These are phyloP conservation scores for Bromus sterilis DNA, from an alignment of 176 grass and related monocot genomes.

Conservation along the genomic window DNA sequence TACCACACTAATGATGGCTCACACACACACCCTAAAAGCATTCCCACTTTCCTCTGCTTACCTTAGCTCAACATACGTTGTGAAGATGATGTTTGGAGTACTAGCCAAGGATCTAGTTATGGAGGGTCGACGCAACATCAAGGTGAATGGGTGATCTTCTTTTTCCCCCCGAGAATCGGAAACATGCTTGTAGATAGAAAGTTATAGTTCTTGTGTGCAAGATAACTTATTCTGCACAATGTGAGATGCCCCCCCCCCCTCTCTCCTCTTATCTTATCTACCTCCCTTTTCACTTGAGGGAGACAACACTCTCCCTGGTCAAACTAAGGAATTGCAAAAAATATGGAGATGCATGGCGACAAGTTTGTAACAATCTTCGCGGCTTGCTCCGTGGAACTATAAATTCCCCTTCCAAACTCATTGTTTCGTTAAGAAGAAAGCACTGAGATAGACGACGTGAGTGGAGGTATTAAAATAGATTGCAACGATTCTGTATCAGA, in stretches of 20 bases:
- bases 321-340: too few relatives aligned
- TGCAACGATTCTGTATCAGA: not conserved
- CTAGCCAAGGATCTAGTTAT: not conserved
- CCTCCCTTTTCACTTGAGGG: not conserved
- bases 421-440: too few relatives aligned
- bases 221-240: not conserved
- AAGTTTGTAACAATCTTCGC: not conserved
- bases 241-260: not conserved
- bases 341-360: too few relatives aligned
- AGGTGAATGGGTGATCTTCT: too few relatives aligned
- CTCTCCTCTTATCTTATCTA: not conserved
- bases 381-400: too few relatives aligned
- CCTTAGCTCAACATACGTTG: too few relatives aligned
- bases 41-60: not conserved
- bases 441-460: too few relatives aligned
- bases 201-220: not conserved
- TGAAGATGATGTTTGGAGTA: not conserved
- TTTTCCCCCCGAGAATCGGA: not conserved
- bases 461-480: not conserved
- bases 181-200: constrained; percentile 35
- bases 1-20: constrained; percentile 40
- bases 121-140: not conserved
- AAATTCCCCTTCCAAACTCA: too few relatives aligned
- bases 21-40: not conserved
- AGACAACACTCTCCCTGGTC: not conserved